Base-by-base conservation (phyloP, 2,329 filamentous ascomycete genomes). In the Neonectria magnoliae region DNA sequence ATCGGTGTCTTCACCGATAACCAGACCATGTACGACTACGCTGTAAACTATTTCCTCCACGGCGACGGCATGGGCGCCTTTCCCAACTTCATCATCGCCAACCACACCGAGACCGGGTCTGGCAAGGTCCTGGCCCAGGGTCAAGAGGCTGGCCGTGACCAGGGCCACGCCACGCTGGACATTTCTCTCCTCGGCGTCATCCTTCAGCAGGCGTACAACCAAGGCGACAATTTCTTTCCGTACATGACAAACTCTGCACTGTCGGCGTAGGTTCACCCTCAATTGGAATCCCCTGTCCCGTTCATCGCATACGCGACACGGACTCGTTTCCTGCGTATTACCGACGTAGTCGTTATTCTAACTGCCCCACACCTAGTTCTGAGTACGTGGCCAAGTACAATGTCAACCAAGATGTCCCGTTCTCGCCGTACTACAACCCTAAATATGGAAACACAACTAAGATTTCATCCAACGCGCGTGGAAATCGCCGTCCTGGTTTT, bases 1-100 rank as follows among this genome's bases (percentile, higher is more conserved):
- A 81, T 82, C 60, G 81, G 81, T 0, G 76, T 83, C 1, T 72
- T 82, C 5, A 73, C 76, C 1, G 81, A 83, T 42, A 82, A 84
- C 57, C 45, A 65, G 33, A 81, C 80, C 2, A 79, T 80, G 58
- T 80, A 75, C 55, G 63, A 81, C 11, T 71, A 80, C 41, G 81
- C 75, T 0, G 65, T 82, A 8, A 61, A 75, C n/a, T 83, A 82
- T 57, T 80, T 82, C 68, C 76, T 79, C 63, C 72, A 65, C 9
- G 80, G 81, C 4, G 66, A 65, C 1, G 79, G 80, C 2, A 82
- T 80, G 36, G 81, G 82, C 1, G 70, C 70, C n/a, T 76, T 81
- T 47, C 66, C 75, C n/a, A 76, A 76, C 1, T 65, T 73, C 14
- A 72, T 79, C 48, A 77, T 72, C 71, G 72, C 71, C 41, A 67